These are phyloP conservation scores for Umbelopsis isabellina DNA, from an alignment of 192 early-diverging fungal genomes.

Conservation along the genomic window DNA sequence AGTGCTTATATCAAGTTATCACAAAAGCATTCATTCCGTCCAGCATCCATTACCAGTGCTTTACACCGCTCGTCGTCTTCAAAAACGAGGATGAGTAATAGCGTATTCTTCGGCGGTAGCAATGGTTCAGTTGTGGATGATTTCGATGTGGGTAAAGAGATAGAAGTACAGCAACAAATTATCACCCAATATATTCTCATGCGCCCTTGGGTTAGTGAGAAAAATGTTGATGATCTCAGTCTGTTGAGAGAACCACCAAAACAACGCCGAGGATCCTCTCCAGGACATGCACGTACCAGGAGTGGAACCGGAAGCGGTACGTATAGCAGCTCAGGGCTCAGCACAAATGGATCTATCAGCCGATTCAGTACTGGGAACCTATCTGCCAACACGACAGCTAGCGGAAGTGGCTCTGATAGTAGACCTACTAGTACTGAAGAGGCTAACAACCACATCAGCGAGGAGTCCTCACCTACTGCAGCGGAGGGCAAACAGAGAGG, in stretches of 20 bases:
- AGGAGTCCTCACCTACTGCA: slow-evolving; percentile 4
- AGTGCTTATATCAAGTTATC: slow-evolving; percentile 49
- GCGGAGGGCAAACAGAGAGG: slow-evolving; percentile 11
- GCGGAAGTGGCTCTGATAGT: slow-evolving; percentile 36
- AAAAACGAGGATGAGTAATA: slow-evolving; percentile 25
- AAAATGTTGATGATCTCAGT: slow-evolving; percentile 76
- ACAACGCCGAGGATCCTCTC: slow-evolving; percentile 32
- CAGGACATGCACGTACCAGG: neutral
- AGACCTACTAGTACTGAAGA: slow-evolving; percentile 39
- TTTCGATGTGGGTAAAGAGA: slow-evolving; percentile 61
- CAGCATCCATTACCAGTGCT: slow-evolving; percentile 50
- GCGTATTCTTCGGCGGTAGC: slow-evolving; percentile 15
- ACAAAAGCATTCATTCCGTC: slow-evolving; percentile 56
- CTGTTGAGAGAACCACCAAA: slow-evolving; percentile 64
- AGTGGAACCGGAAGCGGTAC: slow-evolving; percentile 29
- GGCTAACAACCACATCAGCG: neutral
- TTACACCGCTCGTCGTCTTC: slow-evolving; percentile 43
- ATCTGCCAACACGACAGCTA: slow-evolving; percentile 18
- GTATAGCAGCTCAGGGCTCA: slow-evolving; percentile 20
- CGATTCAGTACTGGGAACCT: slow-evolving; percentile 14
- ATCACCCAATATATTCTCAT: slow-evolving; percentile 74
- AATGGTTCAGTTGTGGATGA: slow-evolving; percentile 37
- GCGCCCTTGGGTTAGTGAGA: slow-evolving; percentile 72
- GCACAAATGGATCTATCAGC: slow-evolving; percentile 5
- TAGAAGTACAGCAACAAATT: slow-evolving; percentile 61